phyloP scores from a whole-genome alignment of 345 rosid genomes.

The Bruguiera gymnorhiza region DNA sequence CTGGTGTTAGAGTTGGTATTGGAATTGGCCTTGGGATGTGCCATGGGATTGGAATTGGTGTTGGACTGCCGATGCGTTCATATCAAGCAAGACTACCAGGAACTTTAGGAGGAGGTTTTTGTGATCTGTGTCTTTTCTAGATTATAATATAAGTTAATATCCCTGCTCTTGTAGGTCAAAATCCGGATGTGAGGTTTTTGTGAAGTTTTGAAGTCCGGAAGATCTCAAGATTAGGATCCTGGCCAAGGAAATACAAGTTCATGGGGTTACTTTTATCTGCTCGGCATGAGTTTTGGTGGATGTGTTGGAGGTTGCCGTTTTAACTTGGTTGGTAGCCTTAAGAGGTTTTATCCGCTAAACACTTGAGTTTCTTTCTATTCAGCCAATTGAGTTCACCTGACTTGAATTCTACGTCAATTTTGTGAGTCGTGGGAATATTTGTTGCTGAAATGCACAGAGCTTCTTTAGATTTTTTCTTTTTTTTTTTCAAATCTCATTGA shows the following conservation, averaged over 20 bases:
- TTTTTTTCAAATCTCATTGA: not conserved
- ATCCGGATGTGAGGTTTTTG: not conserved
- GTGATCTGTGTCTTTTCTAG: constrained; percentile 28
- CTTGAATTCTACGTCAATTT: not conserved
- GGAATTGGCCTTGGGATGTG: constrained; percentile 94
- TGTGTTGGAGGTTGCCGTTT: constrained; percentile 27
- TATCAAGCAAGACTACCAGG: constrained; percentile 78
- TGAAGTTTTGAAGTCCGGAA: constrained; percentile 13
- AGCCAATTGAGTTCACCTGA: not conserved
- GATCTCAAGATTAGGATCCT: constrained; percentile 12
- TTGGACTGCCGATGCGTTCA: constrained; percentile 89
- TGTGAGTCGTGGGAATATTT: no score
- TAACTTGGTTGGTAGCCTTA: constrained; percentile 6
- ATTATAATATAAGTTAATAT: not conserved
- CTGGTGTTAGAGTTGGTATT: constrained; percentile 92
- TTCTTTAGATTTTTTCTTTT: not conserved
- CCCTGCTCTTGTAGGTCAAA: not conserved
- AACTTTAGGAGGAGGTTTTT: constrained; percentile 81
- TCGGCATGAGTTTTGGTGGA: constrained; percentile 31
- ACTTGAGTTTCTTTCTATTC: not conserved
- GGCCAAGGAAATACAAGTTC: constrained; percentile 8
- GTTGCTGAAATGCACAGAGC: no score
- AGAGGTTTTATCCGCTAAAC: not conserved
- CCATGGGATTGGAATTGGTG: constrained; percentile 83
- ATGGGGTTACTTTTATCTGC: constrained; percentile 10